These are phyloP conservation scores for Tetradesmus obliquus DNA, from an alignment of 139 green algal genomes.

Conservation along the genomic window DNA sequence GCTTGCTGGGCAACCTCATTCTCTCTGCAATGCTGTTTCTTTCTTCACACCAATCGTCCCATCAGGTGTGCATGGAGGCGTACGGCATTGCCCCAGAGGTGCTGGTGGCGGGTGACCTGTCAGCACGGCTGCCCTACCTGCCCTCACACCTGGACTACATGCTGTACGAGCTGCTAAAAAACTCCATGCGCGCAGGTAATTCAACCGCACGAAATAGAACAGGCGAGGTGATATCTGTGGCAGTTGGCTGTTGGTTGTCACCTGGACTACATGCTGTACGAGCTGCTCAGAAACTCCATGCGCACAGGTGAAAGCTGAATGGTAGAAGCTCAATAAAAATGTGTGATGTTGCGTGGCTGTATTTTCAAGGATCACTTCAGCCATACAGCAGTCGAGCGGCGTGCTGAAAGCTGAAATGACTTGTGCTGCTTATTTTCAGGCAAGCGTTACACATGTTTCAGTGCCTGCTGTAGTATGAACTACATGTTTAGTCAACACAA, in stretches of 20 bases:
- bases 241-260: background rate
- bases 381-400: too few relatives aligned
- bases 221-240: background rate
- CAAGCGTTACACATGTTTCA: background rate
- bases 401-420: too few relatives aligned
- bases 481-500: too few relatives aligned
- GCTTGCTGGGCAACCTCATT: too few relatives aligned
- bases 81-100: conserved; percentile 85
- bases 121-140: conserved; percentile 83
- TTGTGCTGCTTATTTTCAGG: too few relatives aligned
- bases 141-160: conserved; percentile 95
- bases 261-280: conserved; percentile 94
- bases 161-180: conserved; percentile 94
- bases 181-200: conserved; percentile 65
- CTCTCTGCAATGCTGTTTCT: too few relatives aligned
- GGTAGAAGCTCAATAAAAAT: background rate
- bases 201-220: too few relatives aligned
- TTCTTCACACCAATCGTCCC: too few relatives aligned
- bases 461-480: background rate
- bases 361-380: too few relatives aligned
- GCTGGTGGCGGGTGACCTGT: conserved; percentile 66
- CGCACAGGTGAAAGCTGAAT: conserved; percentile 28
- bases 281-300: conserved; percentile 91
- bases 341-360: background rate
- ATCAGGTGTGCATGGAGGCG: conserved; percentile 81